A percentile compares a stretch with the other conserved stretches of the same genome.
Evolutionary conservation across 2,329 filamentous ascomycete genomes (phyloP).

Genomic region (Pseudogymnoascus pannorum): DNA sequence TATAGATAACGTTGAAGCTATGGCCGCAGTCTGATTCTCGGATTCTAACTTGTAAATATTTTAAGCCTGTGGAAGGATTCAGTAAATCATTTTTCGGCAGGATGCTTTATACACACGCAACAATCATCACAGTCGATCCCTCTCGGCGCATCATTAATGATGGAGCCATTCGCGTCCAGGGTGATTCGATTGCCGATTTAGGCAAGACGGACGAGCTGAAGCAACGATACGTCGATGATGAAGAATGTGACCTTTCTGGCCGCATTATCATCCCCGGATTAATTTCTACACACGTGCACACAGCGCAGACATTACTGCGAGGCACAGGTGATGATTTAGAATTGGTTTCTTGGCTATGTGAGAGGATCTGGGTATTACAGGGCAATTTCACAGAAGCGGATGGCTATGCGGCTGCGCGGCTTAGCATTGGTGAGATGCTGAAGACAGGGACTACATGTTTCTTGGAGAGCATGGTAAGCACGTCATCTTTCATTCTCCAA

Average conservation of each 20-base stretch:
- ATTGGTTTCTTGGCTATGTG: slow-evolving; percentile 44
- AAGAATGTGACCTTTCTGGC: slow-evolving; percentile 31
- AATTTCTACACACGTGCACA: slow-evolving; percentile 44
- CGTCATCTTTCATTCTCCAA: slow-evolving; percentile 10
- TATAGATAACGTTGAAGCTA: not conserved
- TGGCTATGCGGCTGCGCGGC: slow-evolving; percentile 40
- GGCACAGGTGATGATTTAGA: slow-evolving; percentile 39
- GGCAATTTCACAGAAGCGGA: slow-evolving; percentile 38
- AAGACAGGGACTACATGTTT: slow-evolving; percentile 44
- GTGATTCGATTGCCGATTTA: slow-evolving; percentile 35
- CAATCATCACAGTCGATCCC: slow-evolving; percentile 44
- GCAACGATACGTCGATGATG: slow-evolving; percentile 26
- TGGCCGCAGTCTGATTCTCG: not conserved
- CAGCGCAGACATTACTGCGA: slow-evolving; percentile 41
- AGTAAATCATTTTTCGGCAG: not conserved
- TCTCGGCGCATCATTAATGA: slow-evolving; percentile 38
- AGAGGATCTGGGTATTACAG: slow-evolving; percentile 42
- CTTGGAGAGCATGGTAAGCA: slow-evolving; percentile 42
- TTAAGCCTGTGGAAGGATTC: not conserved
- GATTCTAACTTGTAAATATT: not conserved
- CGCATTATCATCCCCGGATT: slow-evolving; percentile 43
- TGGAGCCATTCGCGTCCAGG: slow-evolving; percentile 38
- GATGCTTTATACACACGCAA: slow-evolving; percentile 42
- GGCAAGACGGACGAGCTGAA: slow-evolving; percentile 33
- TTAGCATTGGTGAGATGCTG: slow-evolving; percentile 45